Conservation (phyloP, 257 asterid species). For the Penstemon newberryi region DNA sequence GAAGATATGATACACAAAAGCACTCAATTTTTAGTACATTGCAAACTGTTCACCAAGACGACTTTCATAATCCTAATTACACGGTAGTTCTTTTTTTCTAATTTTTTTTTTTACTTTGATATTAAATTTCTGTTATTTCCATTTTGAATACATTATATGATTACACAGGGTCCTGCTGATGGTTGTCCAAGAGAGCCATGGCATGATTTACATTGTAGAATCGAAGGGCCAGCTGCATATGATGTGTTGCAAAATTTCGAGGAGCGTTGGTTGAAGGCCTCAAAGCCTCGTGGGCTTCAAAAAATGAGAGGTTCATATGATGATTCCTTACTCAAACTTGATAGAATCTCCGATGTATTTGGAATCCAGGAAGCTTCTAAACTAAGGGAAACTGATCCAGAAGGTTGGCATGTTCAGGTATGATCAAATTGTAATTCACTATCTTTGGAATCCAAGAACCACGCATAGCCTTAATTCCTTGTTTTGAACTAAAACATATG, state of each 20-base stretch:
- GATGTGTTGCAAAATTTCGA: slow-evolving; percentile 80
- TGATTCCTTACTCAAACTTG: slow-evolving; percentile 73
- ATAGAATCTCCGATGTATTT: slow-evolving; percentile 69
- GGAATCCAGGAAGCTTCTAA: slow-evolving; percentile 46
- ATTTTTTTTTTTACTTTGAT: neutral
- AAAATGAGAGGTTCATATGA: slow-evolving; percentile 56
- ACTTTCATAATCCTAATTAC: slow-evolving; percentile 84
- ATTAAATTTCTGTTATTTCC: neutral
- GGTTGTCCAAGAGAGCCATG: slow-evolving; percentile 95
- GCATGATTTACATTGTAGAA: slow-evolving; percentile 85
- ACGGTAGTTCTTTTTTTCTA: slow-evolving; percentile 45
- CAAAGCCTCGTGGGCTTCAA: slow-evolving; percentile 55
- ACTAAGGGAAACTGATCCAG: slow-evolving; percentile 52
- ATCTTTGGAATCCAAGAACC: neutral
- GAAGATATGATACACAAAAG: slow-evolving; percentile 84
- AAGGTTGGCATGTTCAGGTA: slow-evolving; percentile 85
- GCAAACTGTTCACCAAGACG: slow-evolving; percentile 73
- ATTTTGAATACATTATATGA: neutral
- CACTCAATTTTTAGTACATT: slow-evolving; percentile 69
- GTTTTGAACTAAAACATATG: neutral
- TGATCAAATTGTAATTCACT: slow-evolving; percentile 6
- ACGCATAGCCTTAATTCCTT: neutral
- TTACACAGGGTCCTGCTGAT: slow-evolving; percentile 54
- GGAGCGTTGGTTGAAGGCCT: slow-evolving; percentile 88
- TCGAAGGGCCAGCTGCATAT: slow-evolving; percentile 88